Evolutionary conservation across 805 yeast species (phyloP).

Genomic region (Yarrowia sp.): DNA sequence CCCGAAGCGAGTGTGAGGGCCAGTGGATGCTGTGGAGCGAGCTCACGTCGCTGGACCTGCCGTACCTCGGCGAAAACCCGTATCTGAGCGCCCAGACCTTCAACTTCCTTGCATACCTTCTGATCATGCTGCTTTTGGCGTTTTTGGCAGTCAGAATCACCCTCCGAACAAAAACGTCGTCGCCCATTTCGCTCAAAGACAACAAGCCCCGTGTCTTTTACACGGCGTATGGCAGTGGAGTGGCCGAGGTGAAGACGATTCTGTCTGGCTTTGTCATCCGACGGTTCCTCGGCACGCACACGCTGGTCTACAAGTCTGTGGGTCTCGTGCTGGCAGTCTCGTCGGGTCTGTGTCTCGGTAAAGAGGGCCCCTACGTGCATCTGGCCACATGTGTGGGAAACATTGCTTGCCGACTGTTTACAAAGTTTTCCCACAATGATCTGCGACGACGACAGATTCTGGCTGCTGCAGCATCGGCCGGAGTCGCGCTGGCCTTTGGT

Average conservation of each 20-base stretch:
- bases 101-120: constrained; percentile 39
- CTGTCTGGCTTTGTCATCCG: constrained; percentile 57
- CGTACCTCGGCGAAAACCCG: neutral
- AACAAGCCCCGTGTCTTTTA: constrained; percentile 39
- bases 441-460: constrained; percentile 50
- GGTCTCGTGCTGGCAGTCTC: constrained; percentile 53
- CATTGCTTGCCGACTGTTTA: constrained; percentile 47
- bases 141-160: constrained; percentile 46
- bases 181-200: constrained; percentile 32
- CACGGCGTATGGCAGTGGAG: constrained; percentile 58
- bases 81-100: neutral
- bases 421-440: constrained; percentile 48
- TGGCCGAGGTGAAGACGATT: constrained; percentile 59
- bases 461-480: constrained; percentile 56
- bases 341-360: constrained; percentile 55
- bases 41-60: neutral
- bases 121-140: constrained; percentile 45
- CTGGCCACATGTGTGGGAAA: constrained; percentile 58
- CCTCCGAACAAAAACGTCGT: constrained; percentile 45
- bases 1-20: constrained; percentile 31
- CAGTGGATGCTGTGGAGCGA: constrained; percentile 50
- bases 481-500: constrained; percentile 60
- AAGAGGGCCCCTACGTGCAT: constrained; percentile 63
- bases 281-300: constrained; percentile 50
- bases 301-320: constrained; percentile 48